Base-by-base conservation (phyloP, 2,329 filamentous ascomycete species). In the Trichoderma breve region DNA sequence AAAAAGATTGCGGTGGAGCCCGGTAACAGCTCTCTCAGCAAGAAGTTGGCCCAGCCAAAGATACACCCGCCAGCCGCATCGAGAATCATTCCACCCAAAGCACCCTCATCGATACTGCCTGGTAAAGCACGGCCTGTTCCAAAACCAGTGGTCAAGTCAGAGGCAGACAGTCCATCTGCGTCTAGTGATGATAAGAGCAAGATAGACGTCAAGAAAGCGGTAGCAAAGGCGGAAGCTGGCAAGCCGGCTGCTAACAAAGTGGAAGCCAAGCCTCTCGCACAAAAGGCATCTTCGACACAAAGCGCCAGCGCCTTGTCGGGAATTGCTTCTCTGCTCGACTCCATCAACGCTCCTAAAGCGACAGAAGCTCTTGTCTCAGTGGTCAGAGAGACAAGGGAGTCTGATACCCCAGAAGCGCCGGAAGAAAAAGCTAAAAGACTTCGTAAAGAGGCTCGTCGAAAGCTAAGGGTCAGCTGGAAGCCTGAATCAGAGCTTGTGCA, bases 401-500 rank as follows among this genome's bases (percentile, higher is more conserved):
- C 81, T 1, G 80, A 92, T 21, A 82, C 84, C 0, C 83, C 85
- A 0, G 92, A 95, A 79, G 93, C 91, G 0, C 83, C 89, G 0
- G 91, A 93, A 76, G 87, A 93, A 78, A 90, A 86, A 76, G 83
- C 85, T 2, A 92, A 89, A 76, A 88, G 93, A 12, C 82, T 93
- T 5, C 89, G 92, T 43, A 94, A 93, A 77, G 92, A 94, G 78
- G 86, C 89, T 72, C 87, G 92, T 63, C 87, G 91, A 43, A 89
- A 91, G 74, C 83, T 94, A 26, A 87, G 90, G 14, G 93, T 95
- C 6, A 87, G 83, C 7, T 95, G 92, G 86, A 92, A 91, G 77
- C 86, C 89, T 0, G 92, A 91, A 64, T 83, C 87, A 21, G 87
- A 89, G 34, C 85, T 95, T 34, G 90, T 90, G 1, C 84, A 92